A percentile compares a stretch with the other conserved stretches of the same genome.
These are phyloP conservation scores for Boletus subparvulus DNA, from an alignment of 768 basidiomycete species.

Conservation along the genomic window DNA sequence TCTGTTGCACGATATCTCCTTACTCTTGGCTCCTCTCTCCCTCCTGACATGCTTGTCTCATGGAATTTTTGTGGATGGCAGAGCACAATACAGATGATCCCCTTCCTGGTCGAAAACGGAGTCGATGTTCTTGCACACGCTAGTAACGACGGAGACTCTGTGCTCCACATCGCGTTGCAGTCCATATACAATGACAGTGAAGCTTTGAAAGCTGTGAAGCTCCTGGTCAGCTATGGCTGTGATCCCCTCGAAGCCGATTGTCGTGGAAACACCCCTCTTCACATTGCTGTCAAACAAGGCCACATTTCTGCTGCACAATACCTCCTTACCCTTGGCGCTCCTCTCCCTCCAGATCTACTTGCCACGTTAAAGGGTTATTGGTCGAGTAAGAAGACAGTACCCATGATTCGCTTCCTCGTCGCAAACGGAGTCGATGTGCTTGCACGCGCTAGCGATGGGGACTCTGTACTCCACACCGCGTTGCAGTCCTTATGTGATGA, in stretches of 20 bases:
- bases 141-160: not conserved
- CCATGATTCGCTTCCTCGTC: not conserved
- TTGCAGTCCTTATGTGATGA: not conserved
- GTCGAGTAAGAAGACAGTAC: not conserved
- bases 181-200: accelerated
- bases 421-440: not conserved
- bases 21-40: not conserved
- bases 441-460: not conserved
- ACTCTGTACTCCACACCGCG: not conserved
- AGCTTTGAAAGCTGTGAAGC: not conserved
- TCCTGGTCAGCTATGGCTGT: not conserved
- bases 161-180: not conserved
- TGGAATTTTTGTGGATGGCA: too few species aligned
- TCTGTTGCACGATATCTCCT: not conserved
- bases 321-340: not conserved
- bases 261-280: not conserved
- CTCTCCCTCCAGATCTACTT: not conserved
- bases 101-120: not conserved
- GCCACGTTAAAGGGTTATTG: too few species aligned
- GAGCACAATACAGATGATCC: not conserved
- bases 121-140: too few species aligned
- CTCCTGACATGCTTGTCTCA: not conserved
- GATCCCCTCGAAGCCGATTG: not conserved
- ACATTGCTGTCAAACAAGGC: not conserved
- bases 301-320: not conserved